phyloP scores from a whole-genome alignment of 2,329 filamentous ascomycete genomes.

The Aspergillus brunneoviolaceus region DNA sequence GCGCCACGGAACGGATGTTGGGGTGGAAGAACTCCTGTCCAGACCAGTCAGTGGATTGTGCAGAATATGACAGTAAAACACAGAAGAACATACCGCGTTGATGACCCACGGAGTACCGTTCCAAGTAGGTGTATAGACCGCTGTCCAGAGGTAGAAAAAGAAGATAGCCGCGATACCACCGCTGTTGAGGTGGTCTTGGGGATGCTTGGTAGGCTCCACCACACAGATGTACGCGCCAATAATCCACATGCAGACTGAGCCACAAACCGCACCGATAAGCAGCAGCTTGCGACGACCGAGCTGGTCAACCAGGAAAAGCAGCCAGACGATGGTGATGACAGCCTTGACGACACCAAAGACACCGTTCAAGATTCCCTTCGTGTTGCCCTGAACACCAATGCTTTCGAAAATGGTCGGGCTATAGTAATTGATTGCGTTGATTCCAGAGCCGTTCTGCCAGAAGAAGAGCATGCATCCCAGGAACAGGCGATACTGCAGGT shows the following conservation, averaged over 20 bases:
- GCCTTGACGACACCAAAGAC: conserved; percentile 77
- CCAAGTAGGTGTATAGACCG: conserved; percentile 70
- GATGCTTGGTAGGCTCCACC: conserved; percentile 32
- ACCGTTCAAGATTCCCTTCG: conserved; percentile 42
- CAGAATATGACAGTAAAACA: background rate
- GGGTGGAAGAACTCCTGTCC: conserved; percentile 66
- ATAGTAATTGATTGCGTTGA: conserved; percentile 82
- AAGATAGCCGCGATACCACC: conserved; percentile 48
- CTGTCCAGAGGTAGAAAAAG: conserved; percentile 74
- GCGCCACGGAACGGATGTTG: conserved; percentile 67
- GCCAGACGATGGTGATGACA: conserved; percentile 64
- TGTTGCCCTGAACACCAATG: conserved; percentile 4
- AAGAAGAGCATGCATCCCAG: conserved; percentile 73
- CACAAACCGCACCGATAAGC: conserved; percentile 62
- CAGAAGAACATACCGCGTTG: conserved; percentile 49
- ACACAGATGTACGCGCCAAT: conserved; percentile 36
- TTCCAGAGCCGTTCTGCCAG: conserved; percentile 74
- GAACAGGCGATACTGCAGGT: conserved; percentile 70
- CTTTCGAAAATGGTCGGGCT: conserved; percentile 65
- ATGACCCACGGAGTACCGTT: conserved; percentile 75
- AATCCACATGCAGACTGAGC: conserved; percentile 45
- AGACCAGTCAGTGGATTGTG: conserved; percentile 9
- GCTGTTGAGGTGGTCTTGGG: conserved; percentile 22
- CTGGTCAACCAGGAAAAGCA: conserved; percentile 66
- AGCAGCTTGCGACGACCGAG: conserved; percentile 63